These are phyloP conservation scores for Solanum sejunctum DNA, from an alignment of 257 asterid species.

Conservation along the genomic window DNA sequence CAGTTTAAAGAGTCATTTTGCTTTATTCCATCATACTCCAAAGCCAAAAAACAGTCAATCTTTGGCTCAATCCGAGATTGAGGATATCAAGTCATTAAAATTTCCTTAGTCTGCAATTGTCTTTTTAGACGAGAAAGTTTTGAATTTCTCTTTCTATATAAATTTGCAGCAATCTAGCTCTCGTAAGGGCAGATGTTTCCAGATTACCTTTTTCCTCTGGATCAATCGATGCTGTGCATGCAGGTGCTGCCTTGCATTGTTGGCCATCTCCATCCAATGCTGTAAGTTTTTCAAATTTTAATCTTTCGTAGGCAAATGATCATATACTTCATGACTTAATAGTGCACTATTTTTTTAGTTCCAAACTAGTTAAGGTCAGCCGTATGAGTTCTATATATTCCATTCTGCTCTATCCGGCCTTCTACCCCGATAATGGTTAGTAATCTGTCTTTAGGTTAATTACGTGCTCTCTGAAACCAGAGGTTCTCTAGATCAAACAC, in stretches of 20 bases:
- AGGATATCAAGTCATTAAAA: neutral
- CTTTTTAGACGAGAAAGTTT: neutral
- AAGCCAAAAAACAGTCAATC: too few species aligned
- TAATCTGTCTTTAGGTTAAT: neutral
- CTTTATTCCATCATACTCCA: too few species aligned
- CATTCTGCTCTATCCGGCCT: neutral
- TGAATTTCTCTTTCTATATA: neutral
- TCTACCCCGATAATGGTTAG: neutral
- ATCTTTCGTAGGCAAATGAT: neutral
- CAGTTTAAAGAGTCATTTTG: too few species aligned
- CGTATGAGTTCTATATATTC: neutral
- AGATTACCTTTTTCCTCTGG: conserved; percentile 85
- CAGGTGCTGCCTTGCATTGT: conserved; percentile 98
- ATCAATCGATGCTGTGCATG: conserved; percentile 88
- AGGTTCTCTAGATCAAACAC: neutral
- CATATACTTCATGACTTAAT: neutral
- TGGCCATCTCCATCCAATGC: conserved; percentile 99
- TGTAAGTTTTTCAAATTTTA: conserved; percentile 17
- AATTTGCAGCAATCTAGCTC: conserved; percentile 62
- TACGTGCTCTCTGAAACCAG: neutral
- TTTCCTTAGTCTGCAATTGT: neutral
- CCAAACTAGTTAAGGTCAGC: neutral
- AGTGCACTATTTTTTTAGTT: neutral
- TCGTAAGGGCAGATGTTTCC: conserved; percentile 93
- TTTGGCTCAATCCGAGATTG: too few species aligned